These are phyloP conservation scores for Plasmodium ovale DNA, from an alignment of 169 alveolate genomes.

Conservation along the genomic window DNA sequence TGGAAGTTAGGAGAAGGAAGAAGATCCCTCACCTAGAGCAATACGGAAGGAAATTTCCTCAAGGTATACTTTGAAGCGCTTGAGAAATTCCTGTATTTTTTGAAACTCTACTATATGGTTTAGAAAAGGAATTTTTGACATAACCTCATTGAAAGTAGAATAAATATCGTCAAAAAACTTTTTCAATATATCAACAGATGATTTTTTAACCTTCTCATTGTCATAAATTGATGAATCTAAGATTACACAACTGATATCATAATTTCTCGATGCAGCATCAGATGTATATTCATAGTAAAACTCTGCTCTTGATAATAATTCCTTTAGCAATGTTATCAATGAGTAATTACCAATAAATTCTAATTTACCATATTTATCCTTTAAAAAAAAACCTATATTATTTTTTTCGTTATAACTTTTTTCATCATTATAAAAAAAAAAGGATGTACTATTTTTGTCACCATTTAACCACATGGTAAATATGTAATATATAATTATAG, in stretches of 20 bases:
- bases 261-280: conserved; percentile 66
- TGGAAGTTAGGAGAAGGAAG: too few species aligned
- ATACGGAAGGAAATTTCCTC: conserved; percentile 41
- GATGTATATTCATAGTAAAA: conserved; percentile 68
- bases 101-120: conserved; percentile 61
- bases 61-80: conserved; percentile 31
- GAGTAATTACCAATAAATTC: conserved; percentile 57
- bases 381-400: conserved; percentile 42
- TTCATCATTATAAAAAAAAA: conserved; percentile 67
- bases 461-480: conserved; percentile 76
- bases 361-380: conserved; percentile 56
- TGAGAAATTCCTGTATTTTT: conserved; percentile 37
- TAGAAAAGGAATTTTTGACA: conserved; percentile 33
- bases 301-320: conserved; percentile 61
- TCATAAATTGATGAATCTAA: conserved; percentile 66
- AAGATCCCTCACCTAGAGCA: conserved; percentile 13
- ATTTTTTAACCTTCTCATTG: conserved; percentile 36
- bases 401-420: conserved; percentile 55
- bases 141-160: conserved; percentile 39
- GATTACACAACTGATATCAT: conserved; percentile 69
- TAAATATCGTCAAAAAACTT: conserved; percentile 49
- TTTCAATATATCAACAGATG: conserved; percentile 34
- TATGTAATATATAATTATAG: conserved; percentile 43
- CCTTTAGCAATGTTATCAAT: conserved; percentile 52
- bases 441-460: conserved; percentile 38